Base-by-base conservation (phyloP, 2,329 filamentous ascomycete species). In the Ophiostoma himal-ulmi region DNA sequence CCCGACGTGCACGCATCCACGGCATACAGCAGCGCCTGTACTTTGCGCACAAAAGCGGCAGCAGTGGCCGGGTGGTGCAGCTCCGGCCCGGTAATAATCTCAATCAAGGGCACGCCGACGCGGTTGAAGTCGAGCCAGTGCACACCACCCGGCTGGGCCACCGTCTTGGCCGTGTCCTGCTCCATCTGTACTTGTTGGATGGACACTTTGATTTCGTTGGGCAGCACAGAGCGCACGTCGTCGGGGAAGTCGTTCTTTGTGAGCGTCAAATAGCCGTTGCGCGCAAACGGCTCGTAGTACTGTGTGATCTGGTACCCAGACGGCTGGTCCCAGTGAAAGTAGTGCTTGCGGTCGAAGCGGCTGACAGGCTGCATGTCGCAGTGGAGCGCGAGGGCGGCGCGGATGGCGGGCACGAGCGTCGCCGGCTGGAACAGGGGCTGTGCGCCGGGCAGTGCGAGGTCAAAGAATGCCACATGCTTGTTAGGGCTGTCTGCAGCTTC, bases 241-340 rank as follows among this genome's bases (percentile, higher is more conserved):
- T 97, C 94, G 71, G 93, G 85, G 4, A 86, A 81, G 54, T 85
- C 86, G 62, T 22, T 22, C 3, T 39, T 13, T n/a, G 62, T 65
- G 6, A 99, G 83, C 0, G 83, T 85, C n/a, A 98, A 83, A 54
- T 82, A 80, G 1, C 95, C 95, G 75, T 93, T 84, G 72, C 84
- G 87, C 0, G 88, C 88, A 74, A 90, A 88, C 0, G 88, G 88
- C 71, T 88, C 82, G 78, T 98, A 97, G 81, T 94, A 98, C 78
- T 99, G 95, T 1, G 95, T 99, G 73, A 99, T 96, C 79, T 99
- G 95, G 79, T 99, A 99, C 0, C 95, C 95, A 0, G 92, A 87
- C 0, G 95, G 95, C 79, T 99, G 95, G 79, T 99, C 95, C 87
- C 95, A 96, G 83, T 97, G 97, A 80, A 99, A 98, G 80, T 99